Base-by-base conservation (phyloP, 1,284 basidiomycete species). In the Violaceomyces palustris region DNA sequence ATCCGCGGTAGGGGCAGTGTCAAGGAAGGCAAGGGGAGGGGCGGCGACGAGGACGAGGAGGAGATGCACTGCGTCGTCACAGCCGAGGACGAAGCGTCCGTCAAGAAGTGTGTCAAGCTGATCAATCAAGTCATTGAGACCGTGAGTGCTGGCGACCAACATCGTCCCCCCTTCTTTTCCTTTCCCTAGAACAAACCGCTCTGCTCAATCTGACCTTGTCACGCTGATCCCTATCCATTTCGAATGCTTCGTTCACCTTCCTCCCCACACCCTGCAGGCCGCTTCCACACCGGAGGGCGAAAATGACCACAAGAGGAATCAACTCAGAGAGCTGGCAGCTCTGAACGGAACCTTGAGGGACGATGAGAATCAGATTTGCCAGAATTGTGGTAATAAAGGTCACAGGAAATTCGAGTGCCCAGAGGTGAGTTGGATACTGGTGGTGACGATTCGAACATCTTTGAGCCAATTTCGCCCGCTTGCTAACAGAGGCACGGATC, bases 111-210 rank as follows among this genome's bases (percentile, higher is more conserved):
- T 75, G 91, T 98, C 35, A 86, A 80, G 71, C 80, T 98, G 78
- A 98, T 99, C 74, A 98, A 99, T 77, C 86, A 77, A 73, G 94
- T 99, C 61, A 98, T 99, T 54, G 94, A 97, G 76, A 98, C 93
- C 21, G 92, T n/a, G n/a, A n/a, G n/a, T n/a, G n/a, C n/a, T n/a
- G n/a, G n/a, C n/a, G n/a, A n/a, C n/a, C 92, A 66, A 73, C 85
- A 79, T 7, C 14, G 4, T 10, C 5, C 19, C 23, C 7, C 24
- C n/a, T n/a, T n/a, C n/a, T n/a, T n/a, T n/a, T n/a, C n/a, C n/a
- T n/a, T n/a, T n/a, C n/a, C n/a, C n/a, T n/a, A n/a, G n/a, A n/a
- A n/a, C n/a, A n/a, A n/a, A n/a, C n/a, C n/a, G n/a, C n/a, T n/a
- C n/a, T n/a, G n/a, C n/a, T n/a, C n/a, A n/a, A n/a, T n/a, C n/a